These are phyloP conservation scores for Ogataea neopini DNA, from an alignment of 805 yeast species.

Conservation along the genomic window DNA sequence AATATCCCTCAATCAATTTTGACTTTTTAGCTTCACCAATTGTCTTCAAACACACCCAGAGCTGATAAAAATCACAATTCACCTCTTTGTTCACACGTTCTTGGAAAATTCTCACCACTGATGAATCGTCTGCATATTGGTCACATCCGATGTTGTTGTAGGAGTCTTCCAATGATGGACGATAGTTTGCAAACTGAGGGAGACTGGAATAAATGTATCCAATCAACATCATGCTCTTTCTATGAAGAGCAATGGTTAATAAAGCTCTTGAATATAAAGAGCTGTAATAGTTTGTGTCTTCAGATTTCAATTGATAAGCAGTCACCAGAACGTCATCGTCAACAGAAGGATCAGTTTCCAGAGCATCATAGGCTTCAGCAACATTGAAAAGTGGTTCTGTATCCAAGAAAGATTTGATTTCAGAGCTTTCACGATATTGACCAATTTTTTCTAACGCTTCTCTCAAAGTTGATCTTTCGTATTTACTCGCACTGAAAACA, in stretches of 20 bases:
- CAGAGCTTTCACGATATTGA: constrained; percentile 37
- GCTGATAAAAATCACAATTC: constrained; percentile 50
- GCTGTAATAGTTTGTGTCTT: constrained; percentile 49
- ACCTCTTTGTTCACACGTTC: constrained; percentile 40
- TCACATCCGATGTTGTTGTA: constrained; percentile 50
- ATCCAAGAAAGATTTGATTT: constrained; percentile 39
- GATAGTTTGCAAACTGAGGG: constrained; percentile 31
- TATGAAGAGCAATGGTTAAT: constrained; percentile 56
- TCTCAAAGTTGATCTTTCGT: constrained; percentile 35
- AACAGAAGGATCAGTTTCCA: constrained; percentile 53
- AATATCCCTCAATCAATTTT: constrained; percentile 52
- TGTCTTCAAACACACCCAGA: constrained; percentile 57
- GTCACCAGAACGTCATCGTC: constrained; percentile 75
- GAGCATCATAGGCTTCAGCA: constrained; percentile 49
- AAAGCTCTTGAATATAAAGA: constrained; percentile 55
- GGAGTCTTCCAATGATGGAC: constrained; percentile 41
- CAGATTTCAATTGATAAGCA: constrained; percentile 65
- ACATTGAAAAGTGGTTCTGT: constrained; percentile 49
- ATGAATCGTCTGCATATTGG: constrained; percentile 55
- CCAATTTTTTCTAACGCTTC: constrained; percentile 43
- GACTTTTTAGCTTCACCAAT: constrained; percentile 59
- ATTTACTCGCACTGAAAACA: constrained; percentile 23
- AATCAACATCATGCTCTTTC: constrained; percentile 59
- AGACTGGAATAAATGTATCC: constrained; percentile 51
- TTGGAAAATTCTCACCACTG: constrained; percentile 54